Percentiles rank a stretch among this genome's conserved stretches.
Conservation (phyloP, 805 yeast species). For the Wickerhamiella shivajii region DNA sequence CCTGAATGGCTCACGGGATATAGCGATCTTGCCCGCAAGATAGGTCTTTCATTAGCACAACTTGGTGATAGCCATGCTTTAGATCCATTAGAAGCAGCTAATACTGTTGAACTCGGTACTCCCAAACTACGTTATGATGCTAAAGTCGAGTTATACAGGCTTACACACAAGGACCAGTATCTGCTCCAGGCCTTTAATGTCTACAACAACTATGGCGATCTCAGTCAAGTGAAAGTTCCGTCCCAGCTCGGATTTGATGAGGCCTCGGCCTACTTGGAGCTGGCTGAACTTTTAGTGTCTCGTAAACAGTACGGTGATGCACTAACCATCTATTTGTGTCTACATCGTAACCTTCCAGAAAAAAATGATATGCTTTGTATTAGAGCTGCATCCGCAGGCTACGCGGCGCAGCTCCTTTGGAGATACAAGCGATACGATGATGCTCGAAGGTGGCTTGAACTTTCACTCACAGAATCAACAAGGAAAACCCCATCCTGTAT, state of each 20-base stretch:
- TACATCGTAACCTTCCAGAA: constrained; percentile 15
- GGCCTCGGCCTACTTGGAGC: constrained; percentile 15
- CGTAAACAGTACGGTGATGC: constrained; percentile 14
- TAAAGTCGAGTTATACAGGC: constrained; percentile 15
- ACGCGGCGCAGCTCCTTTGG: constrained; percentile 18
- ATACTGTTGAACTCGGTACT: constrained; percentile 20
- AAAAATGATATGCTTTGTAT: constrained; percentile 13
- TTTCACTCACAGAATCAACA: constrained; percentile 10
- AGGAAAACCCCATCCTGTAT: constrained; percentile 16
- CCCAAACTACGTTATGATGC: constrained; percentile 16
- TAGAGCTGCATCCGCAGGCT: constrained; percentile 15
- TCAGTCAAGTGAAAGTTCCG: constrained; percentile 4
- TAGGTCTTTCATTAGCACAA: constrained; percentile 19
- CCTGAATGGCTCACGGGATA: constrained; percentile 24
- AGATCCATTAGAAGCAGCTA: constrained; percentile 19
- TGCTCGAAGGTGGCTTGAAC: constrained; percentile 14
- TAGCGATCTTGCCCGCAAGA: constrained; percentile 21
- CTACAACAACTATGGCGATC: neutral
- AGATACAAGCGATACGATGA: constrained; percentile 15
- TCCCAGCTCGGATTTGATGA: constrained; percentile 3
- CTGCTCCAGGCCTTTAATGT: constrained; percentile 8
- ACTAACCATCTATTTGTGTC: constrained; percentile 14
- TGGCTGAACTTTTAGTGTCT: constrained; percentile 14
- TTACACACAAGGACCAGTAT: constrained; percentile 4
- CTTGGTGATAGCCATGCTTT: constrained; percentile 14